Conservation (phyloP, 2,329 filamentous ascomycete genomes). For the Xylariaceae sp. region DNA sequence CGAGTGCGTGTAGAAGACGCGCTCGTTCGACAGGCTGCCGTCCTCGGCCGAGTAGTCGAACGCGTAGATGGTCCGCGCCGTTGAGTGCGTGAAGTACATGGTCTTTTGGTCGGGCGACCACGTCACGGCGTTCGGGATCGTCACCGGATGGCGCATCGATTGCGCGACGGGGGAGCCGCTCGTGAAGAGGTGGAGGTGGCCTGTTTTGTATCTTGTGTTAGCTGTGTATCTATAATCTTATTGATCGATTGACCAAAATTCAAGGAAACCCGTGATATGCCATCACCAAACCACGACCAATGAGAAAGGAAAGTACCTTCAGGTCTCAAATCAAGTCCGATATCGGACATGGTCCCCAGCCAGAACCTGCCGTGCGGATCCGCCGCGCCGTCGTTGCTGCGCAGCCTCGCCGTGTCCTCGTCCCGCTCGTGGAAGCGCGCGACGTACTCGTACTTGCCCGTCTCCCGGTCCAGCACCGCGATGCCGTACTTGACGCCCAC, state of each 20-base stretch:
- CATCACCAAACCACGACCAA: background rate
- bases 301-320: conserved; percentile 39
- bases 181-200: conserved; percentile 68
- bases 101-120: conserved; percentile 70
- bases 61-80: conserved; percentile 62
- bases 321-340: conserved; percentile 50
- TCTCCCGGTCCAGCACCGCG: conserved; percentile 65
- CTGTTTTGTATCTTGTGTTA: conserved; percentile 35
- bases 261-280: too few relatives aligned
- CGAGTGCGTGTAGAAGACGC: conserved; percentile 67
- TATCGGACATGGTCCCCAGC: conserved; percentile 82
- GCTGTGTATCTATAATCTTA: background rate
- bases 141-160: conserved; percentile 55
- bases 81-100: conserved; percentile 81
- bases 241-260: background rate
- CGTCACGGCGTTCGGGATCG: conserved; percentile 78
- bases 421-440: conserved; percentile 39
- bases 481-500: conserved; percentile 78
- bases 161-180: conserved; percentile 49
- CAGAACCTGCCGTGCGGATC: conserved; percentile 79
- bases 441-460: conserved; percentile 50
- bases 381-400: conserved; percentile 76
- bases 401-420: conserved; percentile 52
- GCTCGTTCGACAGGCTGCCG: conserved; percentile 63
- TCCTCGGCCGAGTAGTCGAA: conserved; percentile 62